Percentiles rank a stretch among this genome's conserved stretches.
Evolutionary conservation across 1,139 yeast species (phyloP).

Genomic region (Scheffersomyces insectosa): DNA sequence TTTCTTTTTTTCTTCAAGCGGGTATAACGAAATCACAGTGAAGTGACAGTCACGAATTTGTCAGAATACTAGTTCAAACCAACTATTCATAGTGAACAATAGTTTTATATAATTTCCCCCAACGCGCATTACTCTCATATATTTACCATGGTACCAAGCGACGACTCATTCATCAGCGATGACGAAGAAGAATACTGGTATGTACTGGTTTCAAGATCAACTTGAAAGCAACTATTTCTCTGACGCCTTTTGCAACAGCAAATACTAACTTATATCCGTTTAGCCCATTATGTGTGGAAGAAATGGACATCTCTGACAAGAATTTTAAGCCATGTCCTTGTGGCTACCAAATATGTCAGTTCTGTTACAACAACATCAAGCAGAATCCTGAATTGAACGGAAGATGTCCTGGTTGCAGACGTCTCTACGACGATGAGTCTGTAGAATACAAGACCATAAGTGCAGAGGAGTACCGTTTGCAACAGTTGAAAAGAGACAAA

Average conservation of each 20-base stretch:
- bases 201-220: conserved; percentile 18
- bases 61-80: too few relatives aligned
- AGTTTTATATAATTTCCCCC: too few relatives aligned
- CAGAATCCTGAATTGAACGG: conserved; percentile 95
- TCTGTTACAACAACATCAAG: conserved; percentile 94
- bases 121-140: too few relatives aligned
- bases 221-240: background rate
- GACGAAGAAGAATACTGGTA: conserved; percentile 80
- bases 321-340: conserved; percentile 99
- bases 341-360: conserved; percentile 97
- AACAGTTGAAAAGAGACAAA: conserved; percentile 76
- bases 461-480: conserved; percentile 80
- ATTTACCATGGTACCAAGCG: conserved; percentile 25
- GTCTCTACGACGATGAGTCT: conserved; percentile 88
- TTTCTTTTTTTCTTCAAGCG: conserved; percentile 1
- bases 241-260: background rate
- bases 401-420: conserved; percentile 96
- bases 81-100: too few relatives aligned
- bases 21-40: background rate
- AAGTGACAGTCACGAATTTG: background rate
- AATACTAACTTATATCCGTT: conserved; percentile 19
- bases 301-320: conserved; percentile 93
- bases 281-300: conserved; percentile 94
- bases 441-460: conserved; percentile 85
- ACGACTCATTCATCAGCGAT: conserved; percentile 64